phyloP scores from a whole-genome alignment of 1,284 basidiomycete genomes.

The Neotropicomus parvogracilis region DNA sequence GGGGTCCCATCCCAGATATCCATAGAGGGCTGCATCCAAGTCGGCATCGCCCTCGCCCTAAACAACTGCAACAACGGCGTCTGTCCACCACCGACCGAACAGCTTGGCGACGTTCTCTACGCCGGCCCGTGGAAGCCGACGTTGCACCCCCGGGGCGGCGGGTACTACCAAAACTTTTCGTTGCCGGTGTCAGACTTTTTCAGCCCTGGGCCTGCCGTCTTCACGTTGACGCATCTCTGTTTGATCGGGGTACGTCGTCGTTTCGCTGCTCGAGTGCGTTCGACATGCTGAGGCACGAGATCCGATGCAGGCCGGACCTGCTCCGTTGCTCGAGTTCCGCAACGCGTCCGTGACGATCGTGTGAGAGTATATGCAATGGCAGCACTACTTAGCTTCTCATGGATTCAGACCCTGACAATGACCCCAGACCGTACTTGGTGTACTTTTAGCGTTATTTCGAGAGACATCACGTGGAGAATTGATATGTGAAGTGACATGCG shows the following conservation, averaged over 20 bases:
- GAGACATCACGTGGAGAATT: too few relatives aligned
- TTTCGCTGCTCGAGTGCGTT: not conserved
- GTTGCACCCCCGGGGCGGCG: conserved; percentile 18
- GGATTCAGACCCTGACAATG: not conserved
- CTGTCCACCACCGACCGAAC: conserved; percentile 22
- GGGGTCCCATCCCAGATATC: conserved; percentile 19
- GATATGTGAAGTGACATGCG: too few relatives aligned
- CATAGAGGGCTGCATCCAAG: conserved; percentile 22
- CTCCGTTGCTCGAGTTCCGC: conserved; percentile 8
- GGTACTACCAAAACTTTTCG: conserved; percentile 34
- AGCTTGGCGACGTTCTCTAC: conserved; percentile 29
- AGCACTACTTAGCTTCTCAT: not conserved
- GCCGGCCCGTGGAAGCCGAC: conserved; percentile 31
- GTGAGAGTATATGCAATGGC: not conserved
- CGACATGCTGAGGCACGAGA: conserved; percentile 5
- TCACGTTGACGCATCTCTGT: conserved; percentile 32
- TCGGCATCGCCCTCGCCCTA: conserved; percentile 33
- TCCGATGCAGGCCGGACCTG: conserved; percentile 10
- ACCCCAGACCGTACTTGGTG: not conserved
- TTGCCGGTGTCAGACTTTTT: conserved; percentile 14
- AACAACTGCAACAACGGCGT: conserved; percentile 15
- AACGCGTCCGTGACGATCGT: conserved; percentile 1
- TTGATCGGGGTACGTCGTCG: conserved; percentile 29
- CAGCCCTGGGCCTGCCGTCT: conserved; percentile 23
- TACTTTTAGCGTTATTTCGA: too few relatives aligned